phyloP scores from a whole-genome alignment of 2,329 filamentous ascomycete genomes.

The Aschersonia sp. region DNA sequence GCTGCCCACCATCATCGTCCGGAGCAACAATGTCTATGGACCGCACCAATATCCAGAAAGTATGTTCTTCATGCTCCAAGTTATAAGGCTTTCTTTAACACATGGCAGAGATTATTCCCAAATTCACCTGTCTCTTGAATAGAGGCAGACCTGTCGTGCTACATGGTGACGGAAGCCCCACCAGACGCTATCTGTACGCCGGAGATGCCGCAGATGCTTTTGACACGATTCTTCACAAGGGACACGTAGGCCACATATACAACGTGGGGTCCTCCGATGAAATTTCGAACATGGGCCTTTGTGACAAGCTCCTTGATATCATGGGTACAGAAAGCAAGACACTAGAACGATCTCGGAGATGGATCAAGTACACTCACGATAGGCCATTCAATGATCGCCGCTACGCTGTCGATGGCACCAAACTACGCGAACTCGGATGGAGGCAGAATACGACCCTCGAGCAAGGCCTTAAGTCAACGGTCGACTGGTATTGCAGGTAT shows the following conservation, averaged over 20 bases:
- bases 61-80: conserved; percentile 24
- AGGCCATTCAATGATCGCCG: conserved; percentile 65
- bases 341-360: conserved; percentile 40
- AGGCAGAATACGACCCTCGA: conserved; percentile 50
- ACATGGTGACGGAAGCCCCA: conserved; percentile 64
- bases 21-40: conserved; percentile 76
- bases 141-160: conserved; percentile 53
- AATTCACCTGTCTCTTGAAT: conserved; percentile 61
- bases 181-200: conserved; percentile 63
- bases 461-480: conserved; percentile 47
- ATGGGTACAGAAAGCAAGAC: conserved; percentile 40
- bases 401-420: conserved; percentile 58
- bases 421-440: conserved; percentile 55
- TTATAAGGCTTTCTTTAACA: not conserved
- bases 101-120: conserved; percentile 61
- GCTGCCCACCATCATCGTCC: conserved; percentile 64
- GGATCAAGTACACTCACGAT: conserved; percentile 64
- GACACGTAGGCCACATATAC: conserved; percentile 61
- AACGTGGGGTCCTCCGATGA: conserved; percentile 71
- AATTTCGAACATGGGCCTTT: conserved; percentile 59
- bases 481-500: conserved; percentile 55
- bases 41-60: conserved; percentile 76
- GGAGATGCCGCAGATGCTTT: conserved; percentile 71
- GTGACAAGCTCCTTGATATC: conserved; percentile 46
- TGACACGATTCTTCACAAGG: conserved; percentile 71